Conservation (phyloP, 169 alveolate genomes). For the Pseudocohnilembus persalinus region DNA sequence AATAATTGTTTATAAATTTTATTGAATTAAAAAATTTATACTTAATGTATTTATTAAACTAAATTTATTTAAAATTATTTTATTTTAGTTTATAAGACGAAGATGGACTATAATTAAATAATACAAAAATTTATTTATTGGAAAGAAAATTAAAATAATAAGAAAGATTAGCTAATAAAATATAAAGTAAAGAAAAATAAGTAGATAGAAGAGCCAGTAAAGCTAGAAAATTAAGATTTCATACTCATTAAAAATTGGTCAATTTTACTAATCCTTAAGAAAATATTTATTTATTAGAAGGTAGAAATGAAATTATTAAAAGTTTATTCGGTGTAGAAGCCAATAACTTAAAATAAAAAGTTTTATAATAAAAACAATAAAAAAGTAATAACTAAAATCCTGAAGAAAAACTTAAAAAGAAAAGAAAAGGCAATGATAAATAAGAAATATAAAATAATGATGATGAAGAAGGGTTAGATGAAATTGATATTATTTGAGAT, state of each 20-base stretch:
- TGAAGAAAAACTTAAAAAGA: too few relatives aligned
- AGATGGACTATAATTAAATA: constrained; percentile 16
- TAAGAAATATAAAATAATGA: neutral
- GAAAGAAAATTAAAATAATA: constrained; percentile 36
- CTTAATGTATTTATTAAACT: too few relatives aligned
- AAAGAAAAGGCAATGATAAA: neutral
- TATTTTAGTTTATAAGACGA: too few relatives aligned
- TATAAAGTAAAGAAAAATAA: neutral
- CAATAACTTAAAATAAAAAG: too few relatives aligned
- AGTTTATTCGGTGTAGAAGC: neutral
- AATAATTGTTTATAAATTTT: too few relatives aligned
- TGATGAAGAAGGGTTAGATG: too few relatives aligned
- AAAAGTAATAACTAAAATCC: neutral
- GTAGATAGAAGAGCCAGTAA: constrained; percentile 47
- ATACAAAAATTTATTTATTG: constrained; percentile 21
- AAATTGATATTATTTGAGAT: too few relatives aligned
- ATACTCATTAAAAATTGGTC: constrained; percentile 37
- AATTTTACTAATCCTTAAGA: constrained; percentile 19
- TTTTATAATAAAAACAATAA: too few relatives aligned
- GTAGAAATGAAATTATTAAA: neutral
- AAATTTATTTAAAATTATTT: too few relatives aligned
- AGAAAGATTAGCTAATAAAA: constrained; percentile 5
- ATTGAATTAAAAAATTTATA: too few relatives aligned
- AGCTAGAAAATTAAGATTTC: constrained; percentile 39
- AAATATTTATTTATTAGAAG: neutral